A percentile compares a stretch with the other conserved stretches of the same genome.
Conservation (phyloP, 768 basidiomycete species). For the Cystoderma amianthinum region DNA sequence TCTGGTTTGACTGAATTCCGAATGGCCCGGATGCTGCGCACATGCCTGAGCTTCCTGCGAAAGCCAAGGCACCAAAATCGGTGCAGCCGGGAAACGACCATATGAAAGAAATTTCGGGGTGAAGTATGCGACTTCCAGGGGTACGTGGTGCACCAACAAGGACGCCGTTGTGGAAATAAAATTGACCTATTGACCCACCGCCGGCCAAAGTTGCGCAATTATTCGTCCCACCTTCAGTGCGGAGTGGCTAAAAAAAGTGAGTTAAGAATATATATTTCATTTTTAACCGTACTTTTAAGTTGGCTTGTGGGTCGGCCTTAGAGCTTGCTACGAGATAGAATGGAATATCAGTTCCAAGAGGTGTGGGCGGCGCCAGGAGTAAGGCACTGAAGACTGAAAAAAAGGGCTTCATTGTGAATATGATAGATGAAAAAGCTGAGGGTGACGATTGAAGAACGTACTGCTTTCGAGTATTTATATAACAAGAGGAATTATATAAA, state of each 20-base stretch:
- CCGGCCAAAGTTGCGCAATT: conserved; percentile 17
- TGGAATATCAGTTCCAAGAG: conserved; percentile 23
- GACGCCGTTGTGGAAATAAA: conserved; percentile 23
- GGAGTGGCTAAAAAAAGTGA: neutral
- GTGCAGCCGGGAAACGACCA: conserved; percentile 13
- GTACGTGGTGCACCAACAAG: conserved; percentile 12
- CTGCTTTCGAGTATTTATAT: no score
- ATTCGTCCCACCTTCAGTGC: conserved; percentile 19
- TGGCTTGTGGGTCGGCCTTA: conserved; percentile 11
- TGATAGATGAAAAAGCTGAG: no score
- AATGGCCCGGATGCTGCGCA: conserved; percentile 16
- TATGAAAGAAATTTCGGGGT: conserved; percentile 12
- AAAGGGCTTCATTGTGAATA: no score
- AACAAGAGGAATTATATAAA: no score
- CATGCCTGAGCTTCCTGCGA: conserved; percentile 20
- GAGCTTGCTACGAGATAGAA: conserved; percentile 26
- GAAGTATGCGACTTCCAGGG: conserved; percentile 9
- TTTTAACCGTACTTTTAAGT: conserved; percentile 13
- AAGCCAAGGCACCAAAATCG: conserved; percentile 18
- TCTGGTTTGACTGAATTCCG: conserved; percentile 17
- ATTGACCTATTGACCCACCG: conserved; percentile 16
- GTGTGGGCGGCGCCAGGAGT: no score
- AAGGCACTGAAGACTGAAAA: no score
- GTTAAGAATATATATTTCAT: neutral
- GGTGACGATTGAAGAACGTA: no score